phyloP scores from a whole-genome alignment of 1,284 basidiomycete species.

The Pyrrhoderma lamaoense region DNA sequence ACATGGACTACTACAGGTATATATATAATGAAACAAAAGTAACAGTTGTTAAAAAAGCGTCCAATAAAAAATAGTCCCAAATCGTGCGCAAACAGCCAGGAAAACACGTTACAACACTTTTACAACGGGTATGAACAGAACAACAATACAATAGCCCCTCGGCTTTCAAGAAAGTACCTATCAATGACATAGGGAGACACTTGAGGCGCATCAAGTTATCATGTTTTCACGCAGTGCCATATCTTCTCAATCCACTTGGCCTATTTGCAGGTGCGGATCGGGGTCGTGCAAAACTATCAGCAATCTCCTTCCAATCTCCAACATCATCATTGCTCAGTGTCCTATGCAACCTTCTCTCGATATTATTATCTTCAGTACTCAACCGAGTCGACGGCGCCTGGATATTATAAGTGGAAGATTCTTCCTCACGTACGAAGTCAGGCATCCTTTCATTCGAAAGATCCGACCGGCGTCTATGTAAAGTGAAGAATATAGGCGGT shows the following conservation, averaged over 20 bases:
- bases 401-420: slow-evolving; percentile 36
- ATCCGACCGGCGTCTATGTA: slow-evolving; percentile 80
- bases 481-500: slow-evolving; percentile 3
- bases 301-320: slow-evolving; percentile 32
- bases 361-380: slow-evolving; percentile 42
- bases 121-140: too few relatives aligned
- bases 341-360: slow-evolving; percentile 81
- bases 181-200: too few relatives aligned
- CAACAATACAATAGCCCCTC: too few relatives aligned
- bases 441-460: slow-evolving; percentile 92
- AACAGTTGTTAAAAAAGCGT: too few relatives aligned
- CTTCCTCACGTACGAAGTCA: slow-evolving; percentile 36
- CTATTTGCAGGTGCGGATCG: slow-evolving; percentile 34
- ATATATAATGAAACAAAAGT: too few relatives aligned
- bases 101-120: too few relatives aligned
- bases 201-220: too few relatives aligned
- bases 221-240: slow-evolving; percentile 50
- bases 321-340: slow-evolving; percentile 55
- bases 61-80: too few relatives aligned
- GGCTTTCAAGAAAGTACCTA: too few relatives aligned
- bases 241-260: slow-evolving; percentile 53
- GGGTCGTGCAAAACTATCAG: slow-evolving; percentile 53
- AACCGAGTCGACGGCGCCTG: slow-evolving; percentile 58
- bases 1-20: too few relatives aligned
- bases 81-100: too few relatives aligned